Evolutionary conservation across 495 filamentous ascomycete species (phyloP), one percentile per base, ranked within the genome.

Genomic region (Podospora tetraspora): DNA sequence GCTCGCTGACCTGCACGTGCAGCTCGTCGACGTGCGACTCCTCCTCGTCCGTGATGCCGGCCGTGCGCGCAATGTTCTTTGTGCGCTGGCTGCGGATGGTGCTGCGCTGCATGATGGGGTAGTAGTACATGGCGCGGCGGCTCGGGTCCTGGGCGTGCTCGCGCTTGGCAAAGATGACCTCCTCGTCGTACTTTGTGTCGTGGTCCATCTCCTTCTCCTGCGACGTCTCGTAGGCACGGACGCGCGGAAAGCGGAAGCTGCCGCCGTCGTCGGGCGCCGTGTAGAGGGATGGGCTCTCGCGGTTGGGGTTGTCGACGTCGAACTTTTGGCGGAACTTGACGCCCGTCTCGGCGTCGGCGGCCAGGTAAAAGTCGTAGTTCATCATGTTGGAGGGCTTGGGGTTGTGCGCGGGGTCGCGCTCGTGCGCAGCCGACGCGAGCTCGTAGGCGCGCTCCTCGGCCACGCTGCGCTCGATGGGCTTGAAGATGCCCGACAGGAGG

Each of bases 181-280:
- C 84, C 69, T 87, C 84, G 58, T 83, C 81, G 66, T 84, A 84
- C 66, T 90, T 87, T 37, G 85, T 86, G 68, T 91, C 82, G 75
- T 90, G 88, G 63, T 87, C 84, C 68, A 83, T 76, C 69, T 91
- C 87, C 16, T 84, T 81, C 75, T 92, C 90, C 16, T 86, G 78
- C 37, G 84, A 86, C 21, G 93, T 94, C 71, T 96, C 93, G 78
- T 96, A 99, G 32, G 88, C 89, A 22, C 95, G 91, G 13, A 92
- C 75, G 29, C 90, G 89, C 64, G 91, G 86, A 79, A 90, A 97
- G 57, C 85, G 84, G 82, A 96, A 94, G 69, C 79, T 76, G 22
- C 83, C 83, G 52, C 79, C 75, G 29, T 72, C 72, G 52, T 80
- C 79, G 30, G 76, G 79, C 66, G 83, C 76, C 6, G 89, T 88